Evolutionary conservation across 352 stramenopile species (phyloP).

Genomic region (Thraustotheca clavata): DNA sequence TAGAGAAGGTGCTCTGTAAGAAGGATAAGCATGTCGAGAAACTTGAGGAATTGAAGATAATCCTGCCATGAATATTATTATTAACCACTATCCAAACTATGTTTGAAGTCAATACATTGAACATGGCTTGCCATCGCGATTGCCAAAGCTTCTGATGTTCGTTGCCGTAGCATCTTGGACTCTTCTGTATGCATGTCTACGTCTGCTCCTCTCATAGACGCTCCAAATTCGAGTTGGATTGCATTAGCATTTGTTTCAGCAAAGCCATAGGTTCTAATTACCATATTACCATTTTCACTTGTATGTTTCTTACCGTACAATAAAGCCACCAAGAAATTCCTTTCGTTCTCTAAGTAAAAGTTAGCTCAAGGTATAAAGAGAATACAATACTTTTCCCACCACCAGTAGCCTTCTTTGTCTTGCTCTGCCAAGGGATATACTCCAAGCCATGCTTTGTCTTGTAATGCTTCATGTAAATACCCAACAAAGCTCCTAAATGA

Average conservation of each 20-base stretch:
- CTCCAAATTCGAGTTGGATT: slow-evolving; percentile 14
- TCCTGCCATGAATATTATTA: not conserved
- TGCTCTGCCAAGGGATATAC: not conserved
- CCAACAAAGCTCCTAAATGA: not conserved
- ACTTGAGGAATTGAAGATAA: not conserved
- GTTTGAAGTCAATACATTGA: not conserved
- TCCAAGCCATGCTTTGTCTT: not conserved
- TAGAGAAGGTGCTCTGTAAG: not conserved
- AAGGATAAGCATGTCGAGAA: not conserved
- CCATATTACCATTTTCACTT: not conserved
- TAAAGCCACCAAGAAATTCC: slow-evolving; percentile 17
- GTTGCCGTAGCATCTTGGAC: not conserved
- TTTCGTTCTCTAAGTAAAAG: not conserved
- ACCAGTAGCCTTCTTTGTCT: not conserved
- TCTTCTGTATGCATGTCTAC: slow-evolving; percentile 6
- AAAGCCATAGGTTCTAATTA: slow-evolving; percentile 15
- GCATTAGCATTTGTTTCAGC: not conserved
- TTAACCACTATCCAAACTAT: not conserved
- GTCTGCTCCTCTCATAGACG: slow-evolving; percentile 13
- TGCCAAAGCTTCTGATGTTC: not conserved
- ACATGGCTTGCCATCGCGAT: slow-evolving; percentile 2
- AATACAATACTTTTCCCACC: not conserved
- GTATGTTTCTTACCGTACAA: slow-evolving; percentile 3
- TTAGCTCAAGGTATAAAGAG: not conserved
- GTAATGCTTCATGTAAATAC: not conserved